phyloP scores from a whole-genome alignment of 176 grass and related monocot genomes.

The Eragrostis nindensis region DNA sequence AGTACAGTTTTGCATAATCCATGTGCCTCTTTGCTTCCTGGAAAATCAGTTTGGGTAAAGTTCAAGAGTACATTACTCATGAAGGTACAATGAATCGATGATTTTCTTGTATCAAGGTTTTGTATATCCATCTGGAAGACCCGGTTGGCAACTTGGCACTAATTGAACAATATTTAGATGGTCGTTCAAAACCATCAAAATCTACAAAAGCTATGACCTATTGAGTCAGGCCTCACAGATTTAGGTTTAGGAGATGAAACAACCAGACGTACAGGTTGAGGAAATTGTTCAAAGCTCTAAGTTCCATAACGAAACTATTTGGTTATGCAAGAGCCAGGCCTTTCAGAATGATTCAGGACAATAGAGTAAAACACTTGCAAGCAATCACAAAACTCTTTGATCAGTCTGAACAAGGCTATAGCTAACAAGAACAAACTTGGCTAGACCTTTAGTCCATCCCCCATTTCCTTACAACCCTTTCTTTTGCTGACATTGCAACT shows the following conservation, averaged over 20 bases:
- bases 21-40: neutral
- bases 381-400: neutral
- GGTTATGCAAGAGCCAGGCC: neutral
- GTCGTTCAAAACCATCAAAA: neutral
- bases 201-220: neutral
- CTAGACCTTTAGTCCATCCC: slow-evolving; percentile 50
- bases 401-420: neutral
- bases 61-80: neutral
- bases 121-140: neutral
- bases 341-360: neutral
- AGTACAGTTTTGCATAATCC: neutral
- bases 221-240: neutral
- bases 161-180: slow-evolving; percentile 4
- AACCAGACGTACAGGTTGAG: neutral
- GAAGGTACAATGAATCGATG: neutral
- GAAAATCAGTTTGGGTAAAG: neutral
- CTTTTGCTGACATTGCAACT: slow-evolving; percentile 50
- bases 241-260: neutral
- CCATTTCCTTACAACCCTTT: slow-evolving; percentile 78
- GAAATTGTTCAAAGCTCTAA: neutral
- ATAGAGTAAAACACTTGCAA: neutral
- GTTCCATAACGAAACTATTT: neutral
- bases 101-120: neutral
- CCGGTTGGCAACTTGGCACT: neutral
- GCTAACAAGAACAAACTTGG: neutral